phyloP scores from a whole-genome alignment of 345 rosid genomes.

The Corchorus capsularis region DNA sequence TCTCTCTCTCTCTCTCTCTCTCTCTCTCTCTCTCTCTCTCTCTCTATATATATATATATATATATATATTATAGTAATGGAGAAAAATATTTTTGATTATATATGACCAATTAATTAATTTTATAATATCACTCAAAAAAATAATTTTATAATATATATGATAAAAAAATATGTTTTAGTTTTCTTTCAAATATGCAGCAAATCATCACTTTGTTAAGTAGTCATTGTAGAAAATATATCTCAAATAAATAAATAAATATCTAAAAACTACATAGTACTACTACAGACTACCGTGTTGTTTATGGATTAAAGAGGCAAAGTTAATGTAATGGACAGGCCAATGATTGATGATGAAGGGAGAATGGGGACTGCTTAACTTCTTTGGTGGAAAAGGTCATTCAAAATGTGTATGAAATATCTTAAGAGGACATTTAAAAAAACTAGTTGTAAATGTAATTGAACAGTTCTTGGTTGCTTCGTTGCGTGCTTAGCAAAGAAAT shows the following conservation, averaged over 20 bases:
- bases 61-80: too few relatives aligned
- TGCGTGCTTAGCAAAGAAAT: background rate
- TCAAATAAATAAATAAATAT: too few relatives aligned
- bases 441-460: too few relatives aligned
- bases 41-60: too few relatives aligned
- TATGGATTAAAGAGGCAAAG: background rate
- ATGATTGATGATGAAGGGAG: background rate
- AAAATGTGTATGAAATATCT: background rate
- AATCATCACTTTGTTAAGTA: background rate
- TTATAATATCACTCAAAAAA: too few relatives aligned
- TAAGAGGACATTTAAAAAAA: background rate
- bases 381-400: slow-evolving; percentile 2
- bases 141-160: too few relatives aligned
- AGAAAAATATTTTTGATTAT: too few relatives aligned
- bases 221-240: background rate
- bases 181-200: background rate
- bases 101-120: too few relatives aligned
- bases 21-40: too few relatives aligned
- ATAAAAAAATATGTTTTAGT: background rate
- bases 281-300: too few relatives aligned
- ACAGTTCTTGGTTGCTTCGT: background rate
- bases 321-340: background rate
- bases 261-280: too few relatives aligned
- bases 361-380: background rate
- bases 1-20: too few relatives aligned